Evolutionary conservation across 169 alveolate genomes (phyloP).

Genomic region (Cryptosporidium parvum): DNA sequence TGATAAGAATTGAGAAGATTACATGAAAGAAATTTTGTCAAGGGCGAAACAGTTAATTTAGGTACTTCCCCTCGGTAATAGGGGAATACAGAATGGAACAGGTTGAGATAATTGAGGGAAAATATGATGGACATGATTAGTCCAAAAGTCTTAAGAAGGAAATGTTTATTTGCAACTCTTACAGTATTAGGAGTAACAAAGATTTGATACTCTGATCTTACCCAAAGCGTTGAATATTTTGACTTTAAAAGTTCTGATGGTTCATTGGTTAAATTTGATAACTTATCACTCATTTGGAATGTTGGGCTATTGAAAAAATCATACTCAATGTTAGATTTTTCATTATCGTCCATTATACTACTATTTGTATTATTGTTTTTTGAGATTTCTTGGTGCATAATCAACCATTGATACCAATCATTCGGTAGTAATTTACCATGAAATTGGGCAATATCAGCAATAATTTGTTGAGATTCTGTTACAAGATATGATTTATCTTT

Average conservation of each 20-base stretch:
- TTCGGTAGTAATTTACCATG: slow-evolving; percentile 67
- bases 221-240: slow-evolving; percentile 62
- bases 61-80: slow-evolving; percentile 69
- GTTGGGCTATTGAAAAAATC: not conserved
- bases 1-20: slow-evolving; percentile 67
- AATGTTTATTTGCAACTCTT: slow-evolving; percentile 67
- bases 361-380: not conserved
- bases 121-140: slow-evolving; percentile 54
- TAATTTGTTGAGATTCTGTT: slow-evolving; percentile 46
- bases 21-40: slow-evolving; percentile 53
- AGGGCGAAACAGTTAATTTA: slow-evolving; percentile 59
- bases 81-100: slow-evolving; percentile 62
- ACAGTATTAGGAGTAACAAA: slow-evolving; percentile 74
- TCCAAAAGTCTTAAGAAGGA: slow-evolving; percentile 53
- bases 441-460: slow-evolving; percentile 67
- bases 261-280: not conserved
- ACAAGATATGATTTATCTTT: slow-evolving; percentile 27
- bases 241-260: not conserved
- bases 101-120: slow-evolving; percentile 51
- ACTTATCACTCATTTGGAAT: not conserved
- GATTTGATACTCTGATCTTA: slow-evolving; percentile 63
- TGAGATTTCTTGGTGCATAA: not conserved
- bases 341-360: not conserved
- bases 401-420: slow-evolving; percentile 35
- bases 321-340: not conserved